Conservation (phyloP, 2,329 filamentous ascomycete genomes). For the Talaromyces verruculosus region DNA sequence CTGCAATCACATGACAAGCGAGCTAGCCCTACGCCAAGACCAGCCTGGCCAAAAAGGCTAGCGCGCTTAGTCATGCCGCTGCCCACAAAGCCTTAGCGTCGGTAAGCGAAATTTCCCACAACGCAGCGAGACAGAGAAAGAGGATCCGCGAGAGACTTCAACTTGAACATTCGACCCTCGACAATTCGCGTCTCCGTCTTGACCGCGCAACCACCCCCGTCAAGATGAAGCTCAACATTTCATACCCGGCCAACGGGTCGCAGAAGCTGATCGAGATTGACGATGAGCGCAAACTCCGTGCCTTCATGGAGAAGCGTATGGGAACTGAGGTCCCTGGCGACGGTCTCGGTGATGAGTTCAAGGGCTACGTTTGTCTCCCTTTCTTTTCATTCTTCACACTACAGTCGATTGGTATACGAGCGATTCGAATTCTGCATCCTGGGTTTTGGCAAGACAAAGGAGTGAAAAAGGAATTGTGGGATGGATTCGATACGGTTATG, state of each 20-base stretch:
- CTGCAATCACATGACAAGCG: constrained; percentile 22
- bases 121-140: constrained; percentile 23
- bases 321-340: constrained; percentile 76
- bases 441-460: neutral
- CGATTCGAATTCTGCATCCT: constrained; percentile 8
- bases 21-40: constrained; percentile 29
- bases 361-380: constrained; percentile 68
- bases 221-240: constrained; percentile 77
- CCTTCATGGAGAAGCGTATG: constrained; percentile 98
- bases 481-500: neutral
- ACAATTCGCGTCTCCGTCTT: constrained; percentile 49
- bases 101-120: constrained; percentile 22
- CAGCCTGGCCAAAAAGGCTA: constrained; percentile 27
- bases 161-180: constrained; percentile 39
- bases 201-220: constrained; percentile 47
- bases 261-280: constrained; percentile 99
- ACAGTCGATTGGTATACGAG: neutral
- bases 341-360: constrained; percentile 97
- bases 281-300: constrained; percentile 97
- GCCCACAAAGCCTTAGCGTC: constrained; percentile 19
- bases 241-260: constrained; percentile 98
- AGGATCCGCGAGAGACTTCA: constrained; percentile 25
- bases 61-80: constrained; percentile 28
- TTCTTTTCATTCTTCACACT: neutral
- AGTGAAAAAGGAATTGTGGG: neutral